These are phyloP conservation scores for Akanthomyces dipterigenus DNA, from an alignment of 2,329 filamentous ascomycete species.

Conservation along the genomic window DNA sequence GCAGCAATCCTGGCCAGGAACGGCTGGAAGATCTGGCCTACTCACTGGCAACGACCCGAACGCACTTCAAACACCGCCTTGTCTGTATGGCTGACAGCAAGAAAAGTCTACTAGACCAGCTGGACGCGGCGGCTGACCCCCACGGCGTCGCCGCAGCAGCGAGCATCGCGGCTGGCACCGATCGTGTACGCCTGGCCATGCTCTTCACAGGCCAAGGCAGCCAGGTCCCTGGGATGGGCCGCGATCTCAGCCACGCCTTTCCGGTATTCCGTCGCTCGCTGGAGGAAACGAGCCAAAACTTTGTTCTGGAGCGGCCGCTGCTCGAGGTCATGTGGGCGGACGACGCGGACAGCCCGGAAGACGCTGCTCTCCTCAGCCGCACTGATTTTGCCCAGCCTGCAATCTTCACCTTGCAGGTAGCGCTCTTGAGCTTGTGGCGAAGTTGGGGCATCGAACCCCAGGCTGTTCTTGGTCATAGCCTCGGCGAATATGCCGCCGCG, in stretches of 20 bases:
- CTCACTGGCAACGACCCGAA: neutral
- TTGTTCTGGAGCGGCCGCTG: neutral
- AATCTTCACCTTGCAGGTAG: neutral
- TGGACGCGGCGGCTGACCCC: too few species aligned
- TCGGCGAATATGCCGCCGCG: neutral
- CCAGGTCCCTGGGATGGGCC: neutral
- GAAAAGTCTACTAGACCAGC: neutral
- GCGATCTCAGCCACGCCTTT: neutral
- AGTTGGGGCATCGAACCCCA: neutral
- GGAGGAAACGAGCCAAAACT: neutral
- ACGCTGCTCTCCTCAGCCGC: neutral
- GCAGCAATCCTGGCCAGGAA: too few species aligned
- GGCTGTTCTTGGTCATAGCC: neutral
- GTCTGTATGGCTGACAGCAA: neutral
- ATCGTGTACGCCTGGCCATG: neutral
- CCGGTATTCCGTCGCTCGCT: neutral
- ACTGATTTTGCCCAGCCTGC: neutral
- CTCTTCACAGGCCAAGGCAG: neutral
- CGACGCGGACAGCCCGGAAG: too few species aligned
- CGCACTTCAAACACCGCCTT: neutral
- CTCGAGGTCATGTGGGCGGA: neutral
- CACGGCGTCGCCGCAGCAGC: too few species aligned
- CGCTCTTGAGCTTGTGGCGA: neutral
- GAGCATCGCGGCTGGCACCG: too few species aligned
- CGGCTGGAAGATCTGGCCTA: neutral